These are phyloP conservation scores for Tolypocladium guangdongense DNA, from an alignment of 2,329 filamentous ascomycete species.

Conservation along the genomic window DNA sequence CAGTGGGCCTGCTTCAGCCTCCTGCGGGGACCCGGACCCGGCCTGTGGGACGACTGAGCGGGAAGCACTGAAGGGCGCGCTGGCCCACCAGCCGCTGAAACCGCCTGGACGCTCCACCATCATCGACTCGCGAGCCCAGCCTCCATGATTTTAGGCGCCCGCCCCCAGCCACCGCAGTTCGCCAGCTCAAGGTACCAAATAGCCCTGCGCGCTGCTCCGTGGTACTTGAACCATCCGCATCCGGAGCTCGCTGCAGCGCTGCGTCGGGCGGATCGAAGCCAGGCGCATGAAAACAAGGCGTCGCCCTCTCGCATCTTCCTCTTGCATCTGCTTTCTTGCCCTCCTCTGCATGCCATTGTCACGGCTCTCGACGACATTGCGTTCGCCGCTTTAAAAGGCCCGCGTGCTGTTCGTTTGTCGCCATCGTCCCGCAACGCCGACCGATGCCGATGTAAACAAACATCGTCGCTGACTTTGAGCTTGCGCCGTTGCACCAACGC, in stretches of 20 bases:
- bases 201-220: background rate
- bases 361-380: background rate
- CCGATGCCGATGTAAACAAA: background rate
- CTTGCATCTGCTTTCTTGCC: background rate
- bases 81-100: background rate
- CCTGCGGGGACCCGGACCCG: background rate
- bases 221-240: background rate
- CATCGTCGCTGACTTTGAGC: background rate
- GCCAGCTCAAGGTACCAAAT: too few relatives aligned
- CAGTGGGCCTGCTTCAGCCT: background rate
- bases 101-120: background rate
- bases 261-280: slow-evolving; percentile 1
- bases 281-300: slow-evolving; percentile 5
- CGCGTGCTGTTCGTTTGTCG: background rate
- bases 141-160: slow-evolving; percentile 20
- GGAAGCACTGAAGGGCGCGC: too few relatives aligned
- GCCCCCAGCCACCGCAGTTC: slow-evolving; percentile 10
- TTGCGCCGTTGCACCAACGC: background rate
- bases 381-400: background rate
- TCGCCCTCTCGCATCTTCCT: background rate
- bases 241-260: background rate
- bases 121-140: slow-evolving; percentile 11
- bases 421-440: background rate
- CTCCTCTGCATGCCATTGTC: background rate
- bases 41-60: background rate